Conservation (phyloP, 2,329 filamentous ascomycete species). For the Aspergillus spinulosporus region DNA sequence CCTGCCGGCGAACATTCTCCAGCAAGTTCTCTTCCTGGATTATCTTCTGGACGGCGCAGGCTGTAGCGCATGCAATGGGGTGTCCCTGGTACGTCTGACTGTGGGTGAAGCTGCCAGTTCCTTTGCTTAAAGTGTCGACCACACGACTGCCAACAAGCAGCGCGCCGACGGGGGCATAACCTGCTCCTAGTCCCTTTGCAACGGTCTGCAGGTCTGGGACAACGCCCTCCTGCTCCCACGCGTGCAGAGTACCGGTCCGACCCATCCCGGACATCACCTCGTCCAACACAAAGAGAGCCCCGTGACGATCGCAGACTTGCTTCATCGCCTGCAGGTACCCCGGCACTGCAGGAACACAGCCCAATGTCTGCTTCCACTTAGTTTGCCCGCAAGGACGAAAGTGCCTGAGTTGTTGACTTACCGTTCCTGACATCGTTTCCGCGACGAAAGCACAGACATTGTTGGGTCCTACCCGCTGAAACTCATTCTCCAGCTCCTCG, state of each 20-base stretch:
- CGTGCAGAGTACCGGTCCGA: conserved; percentile 55
- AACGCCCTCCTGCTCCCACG: conserved; percentile 57
- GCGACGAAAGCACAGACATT: conserved; percentile 50
- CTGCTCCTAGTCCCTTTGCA: conserved; percentile 59
- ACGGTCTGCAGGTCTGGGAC: conserved; percentile 58
- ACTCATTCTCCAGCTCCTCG: conserved; percentile 51
- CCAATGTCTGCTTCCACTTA: conserved; percentile 39
- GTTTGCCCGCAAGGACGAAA: not conserved
- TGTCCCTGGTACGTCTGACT: conserved; percentile 61
- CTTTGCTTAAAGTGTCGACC: conserved; percentile 47
- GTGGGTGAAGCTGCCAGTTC: conserved; percentile 51
- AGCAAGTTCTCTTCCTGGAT: conserved; percentile 53
- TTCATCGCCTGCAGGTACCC: conserved; percentile 59
- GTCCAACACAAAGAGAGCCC: conserved; percentile 50
- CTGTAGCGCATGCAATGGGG: conserved; percentile 54
- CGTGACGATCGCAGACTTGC: conserved; percentile 56
- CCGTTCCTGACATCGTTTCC: conserved; percentile 53
- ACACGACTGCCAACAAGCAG: conserved; percentile 52
- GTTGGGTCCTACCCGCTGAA: conserved; percentile 48
- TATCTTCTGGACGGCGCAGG: conserved; percentile 53
- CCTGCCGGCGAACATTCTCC: conserved; percentile 39
- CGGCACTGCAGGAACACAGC: conserved; percentile 52
- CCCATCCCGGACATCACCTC: conserved; percentile 61
- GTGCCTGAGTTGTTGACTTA: conserved; percentile 25
- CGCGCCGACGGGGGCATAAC: conserved; percentile 55